Evolutionary conservation across 73 alveolate genomes (phyloP).

Genomic region (Stentor roeselii): DNA sequence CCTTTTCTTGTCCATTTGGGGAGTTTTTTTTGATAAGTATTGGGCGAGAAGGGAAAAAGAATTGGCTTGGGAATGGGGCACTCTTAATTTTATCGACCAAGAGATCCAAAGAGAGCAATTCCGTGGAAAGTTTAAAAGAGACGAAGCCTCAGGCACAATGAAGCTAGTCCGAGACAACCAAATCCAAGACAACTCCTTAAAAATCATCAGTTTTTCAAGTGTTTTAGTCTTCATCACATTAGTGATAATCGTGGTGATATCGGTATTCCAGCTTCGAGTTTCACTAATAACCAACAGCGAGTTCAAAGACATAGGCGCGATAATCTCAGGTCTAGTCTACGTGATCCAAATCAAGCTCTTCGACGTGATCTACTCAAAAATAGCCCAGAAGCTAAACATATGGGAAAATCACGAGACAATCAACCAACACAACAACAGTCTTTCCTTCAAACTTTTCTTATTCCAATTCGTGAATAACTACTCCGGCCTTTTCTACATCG

Average conservation of each 20-base stretch:
- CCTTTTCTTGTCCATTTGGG: neutral
- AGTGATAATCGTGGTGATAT: neutral
- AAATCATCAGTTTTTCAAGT: neutral
- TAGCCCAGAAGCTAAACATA: neutral
- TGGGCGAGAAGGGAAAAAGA: conserved; percentile 15
- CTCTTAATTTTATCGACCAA: neutral
- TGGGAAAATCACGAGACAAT: conserved; percentile 25
- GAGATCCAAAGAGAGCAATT: neutral
- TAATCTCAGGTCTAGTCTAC: neutral
- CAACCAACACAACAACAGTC: neutral
- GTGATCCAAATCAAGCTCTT: conserved; percentile 14
- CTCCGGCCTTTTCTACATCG: conserved; percentile 5
- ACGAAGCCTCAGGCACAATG: conserved; percentile 16
- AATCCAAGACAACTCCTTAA: neutral
- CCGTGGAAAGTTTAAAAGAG: conserved; percentile 8
- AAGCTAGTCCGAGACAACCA: neutral
- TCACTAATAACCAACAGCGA: neutral
- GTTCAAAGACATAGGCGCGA: conserved; percentile 1
- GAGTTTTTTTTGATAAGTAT: neutral
- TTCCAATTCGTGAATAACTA: conserved; percentile 4
- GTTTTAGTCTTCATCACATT: neutral
- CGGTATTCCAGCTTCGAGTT: neutral
- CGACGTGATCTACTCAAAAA: neutral
- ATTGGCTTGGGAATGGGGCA: conserved; percentile 28
- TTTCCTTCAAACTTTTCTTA: conserved; percentile 15